Base-by-base conservation (phyloP, 768 basidiomycete species). In the Rhizopogon vesiculosus region DNA sequence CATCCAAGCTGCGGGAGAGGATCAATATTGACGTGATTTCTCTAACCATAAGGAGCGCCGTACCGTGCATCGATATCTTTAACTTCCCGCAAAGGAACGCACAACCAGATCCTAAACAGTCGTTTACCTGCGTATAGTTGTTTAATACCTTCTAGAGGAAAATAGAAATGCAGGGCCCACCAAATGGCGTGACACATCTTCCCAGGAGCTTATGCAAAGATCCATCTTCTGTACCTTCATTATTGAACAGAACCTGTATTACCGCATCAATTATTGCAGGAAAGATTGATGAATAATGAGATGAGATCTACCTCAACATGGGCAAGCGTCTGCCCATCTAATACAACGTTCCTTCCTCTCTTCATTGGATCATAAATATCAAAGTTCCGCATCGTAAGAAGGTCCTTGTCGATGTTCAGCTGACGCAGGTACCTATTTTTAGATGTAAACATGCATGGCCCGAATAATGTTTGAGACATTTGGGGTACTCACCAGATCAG, bases 281-380 rank as follows among this genome's bases (percentile, higher is more conserved):
- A 28, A 12, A 55, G 55, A 22, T 10, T 2, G 35, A 5, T 16
- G 19, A 50, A 22, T 10, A 13, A 42, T 13, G 28, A 8, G 28
- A 2, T 13, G 39, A 22, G 18, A 62, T 69, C 42, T 51, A 94
- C 93, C 78, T 99, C 97, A 58, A 99, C 79, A 68, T 99, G 97
- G 15, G 92, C 89, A 52, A 99, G 77, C 0, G 93, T 95, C 68
- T 98, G 94, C 3, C 97, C 97, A 69, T 99, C 95, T 42, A 99
- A 77, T 0, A 91, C 80, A 54, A 98, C 72, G 28, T 86, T 90
- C 65, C 86, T 79, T n/a, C 93, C 94, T 57, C 81, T 80, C 67
- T 89, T 87, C 83, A 98, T 93, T 0, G 97, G 97, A 69, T 98
- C 93, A 65, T 96, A 97, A 40, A 97, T 78, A 62, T 98, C 95